A percentile compares a stretch with the other conserved stretches of the same genome.
Evolutionary conservation across 2,329 filamentous ascomycete species (phyloP).

Genomic region (Exophiala dermatitidis): DNA sequence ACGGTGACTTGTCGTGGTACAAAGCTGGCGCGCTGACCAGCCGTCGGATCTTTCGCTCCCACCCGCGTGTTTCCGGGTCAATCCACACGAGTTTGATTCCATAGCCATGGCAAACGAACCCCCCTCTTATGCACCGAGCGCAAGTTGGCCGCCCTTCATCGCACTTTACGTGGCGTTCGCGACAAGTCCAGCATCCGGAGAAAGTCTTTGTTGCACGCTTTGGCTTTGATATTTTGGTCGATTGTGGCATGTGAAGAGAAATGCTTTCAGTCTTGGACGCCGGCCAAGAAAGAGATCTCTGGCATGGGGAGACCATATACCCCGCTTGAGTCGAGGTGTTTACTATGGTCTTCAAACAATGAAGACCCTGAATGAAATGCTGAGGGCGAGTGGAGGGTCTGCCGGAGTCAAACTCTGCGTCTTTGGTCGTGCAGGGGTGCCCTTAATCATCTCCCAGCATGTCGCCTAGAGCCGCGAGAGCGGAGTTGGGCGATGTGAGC

Average conservation of each 20-base stretch:
- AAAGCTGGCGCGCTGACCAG: slow-evolving; percentile 15
- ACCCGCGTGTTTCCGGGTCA: slow-evolving; percentile 14
- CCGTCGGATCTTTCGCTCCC: slow-evolving; percentile 20
- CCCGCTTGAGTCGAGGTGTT: too few relatives aligned
- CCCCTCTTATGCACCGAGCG: slow-evolving; percentile 27
- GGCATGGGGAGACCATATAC: too few relatives aligned
- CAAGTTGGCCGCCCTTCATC: slow-evolving; percentile 28
- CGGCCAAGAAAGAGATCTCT: neutral
- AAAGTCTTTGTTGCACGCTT: slow-evolving; percentile 22
- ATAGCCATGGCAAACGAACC: slow-evolving; percentile 30
- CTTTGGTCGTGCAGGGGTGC: too few relatives aligned
- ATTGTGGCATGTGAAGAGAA: slow-evolving; percentile 10
- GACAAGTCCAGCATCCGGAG: slow-evolving; percentile 23
- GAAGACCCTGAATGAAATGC: too few relatives aligned
- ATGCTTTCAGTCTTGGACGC: neutral
- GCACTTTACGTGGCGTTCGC: slow-evolving; percentile 27
- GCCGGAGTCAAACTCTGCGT: too few relatives aligned
- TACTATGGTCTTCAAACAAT: too few relatives aligned
- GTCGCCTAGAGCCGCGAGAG: too few relatives aligned
- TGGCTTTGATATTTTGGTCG: slow-evolving; percentile 3
- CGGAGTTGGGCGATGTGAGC: too few relatives aligned
- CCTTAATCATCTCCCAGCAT: too few relatives aligned
- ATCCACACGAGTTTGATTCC: slow-evolving; percentile 21
- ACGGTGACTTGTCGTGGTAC: slow-evolving; percentile 15
- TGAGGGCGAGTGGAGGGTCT: too few relatives aligned